Conservation (phyloP, 78 protist species). For the Chrysochromulina tobinii region DNA sequence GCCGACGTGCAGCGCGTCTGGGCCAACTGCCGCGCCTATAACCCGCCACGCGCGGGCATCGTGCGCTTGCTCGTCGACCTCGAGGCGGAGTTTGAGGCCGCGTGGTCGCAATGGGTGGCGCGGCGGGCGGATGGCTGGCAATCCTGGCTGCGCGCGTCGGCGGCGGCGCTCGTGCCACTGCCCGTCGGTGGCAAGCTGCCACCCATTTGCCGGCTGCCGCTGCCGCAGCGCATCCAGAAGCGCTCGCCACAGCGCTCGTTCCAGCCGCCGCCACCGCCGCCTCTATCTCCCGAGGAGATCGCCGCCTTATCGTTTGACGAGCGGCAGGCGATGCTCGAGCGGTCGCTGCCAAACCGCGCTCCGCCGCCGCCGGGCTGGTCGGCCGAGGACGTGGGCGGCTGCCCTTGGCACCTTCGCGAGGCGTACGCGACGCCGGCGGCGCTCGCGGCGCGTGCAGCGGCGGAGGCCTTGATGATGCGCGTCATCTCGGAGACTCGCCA, state of each 20-base stretch:
- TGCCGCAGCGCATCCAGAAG: too few species aligned
- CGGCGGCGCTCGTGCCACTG: not conserved
- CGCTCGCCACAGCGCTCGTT: not conserved
- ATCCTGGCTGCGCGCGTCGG: not conserved
- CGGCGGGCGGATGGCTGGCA: not conserved
- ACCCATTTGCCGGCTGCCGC: not conserved
- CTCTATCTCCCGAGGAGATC: not conserved
- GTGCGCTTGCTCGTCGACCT: not conserved
- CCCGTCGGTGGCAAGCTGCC: not conserved
- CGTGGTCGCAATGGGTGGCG: not conserved
- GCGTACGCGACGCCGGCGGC: not conserved
- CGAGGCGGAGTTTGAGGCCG: not conserved
- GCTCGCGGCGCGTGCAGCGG: not conserved
- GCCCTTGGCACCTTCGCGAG: not conserved
- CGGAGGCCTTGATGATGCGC: not conserved
- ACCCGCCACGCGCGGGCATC: not conserved
- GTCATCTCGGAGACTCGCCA: not conserved
- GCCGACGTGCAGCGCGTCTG: conserved; percentile 6
- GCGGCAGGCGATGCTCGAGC: not conserved
- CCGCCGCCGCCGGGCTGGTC: conserved; percentile 29
- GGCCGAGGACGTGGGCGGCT: conserved; percentile 2
- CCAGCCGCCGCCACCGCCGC: conserved; percentile 18
- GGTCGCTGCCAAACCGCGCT: not conserved
- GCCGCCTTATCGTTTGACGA: not conserved
- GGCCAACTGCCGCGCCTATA: conserved; percentile 10